Conservation (phyloP, 139 green algal species). For the Picochlorum costavermella region DNA sequence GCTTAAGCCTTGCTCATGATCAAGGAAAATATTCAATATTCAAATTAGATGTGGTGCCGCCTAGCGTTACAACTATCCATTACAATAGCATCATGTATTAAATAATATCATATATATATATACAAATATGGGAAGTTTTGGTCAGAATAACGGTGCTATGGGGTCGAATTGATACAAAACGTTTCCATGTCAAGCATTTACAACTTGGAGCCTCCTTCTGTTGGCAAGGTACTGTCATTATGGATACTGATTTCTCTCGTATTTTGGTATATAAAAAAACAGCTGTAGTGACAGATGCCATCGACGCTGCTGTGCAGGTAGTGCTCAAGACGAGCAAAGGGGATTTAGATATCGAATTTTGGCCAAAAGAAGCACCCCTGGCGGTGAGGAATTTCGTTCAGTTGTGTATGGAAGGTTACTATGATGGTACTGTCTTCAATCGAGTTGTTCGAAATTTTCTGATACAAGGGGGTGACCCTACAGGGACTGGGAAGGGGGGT, state of each 20-base stretch:
- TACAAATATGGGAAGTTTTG: no score
- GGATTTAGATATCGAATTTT: conserved; percentile 94
- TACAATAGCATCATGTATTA: no score
- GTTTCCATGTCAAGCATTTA: conserved; percentile 72
- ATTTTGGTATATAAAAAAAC: no score
- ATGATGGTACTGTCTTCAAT: conserved; percentile 85
- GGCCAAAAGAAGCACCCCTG: conserved; percentile 88
- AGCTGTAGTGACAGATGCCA: no score
- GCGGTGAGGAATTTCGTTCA: conserved; percentile 92
- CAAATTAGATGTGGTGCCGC: no score
- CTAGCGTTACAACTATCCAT: no score
- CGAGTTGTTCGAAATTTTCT: conserved; percentile 80
- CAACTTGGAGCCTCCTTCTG: conserved; percentile 83
- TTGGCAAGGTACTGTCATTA: conserved; percentile 72
- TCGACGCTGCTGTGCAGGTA: conserved; percentile 42
- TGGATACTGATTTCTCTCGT: not conserved
- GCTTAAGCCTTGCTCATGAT: no score
- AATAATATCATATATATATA: no score
- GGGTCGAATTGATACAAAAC: not conserved
- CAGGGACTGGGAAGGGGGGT: conserved; percentile 52
- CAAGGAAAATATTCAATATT: no score
- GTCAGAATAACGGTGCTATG: not conserved
- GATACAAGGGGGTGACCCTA: conserved; percentile 69
- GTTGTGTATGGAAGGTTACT: conserved; percentile 91
- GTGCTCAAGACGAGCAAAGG: conserved; percentile 80